Evolutionary conservation across 179 eudicot genomes (phyloP).

Genomic region (Corrigiola litoralis): DNA sequence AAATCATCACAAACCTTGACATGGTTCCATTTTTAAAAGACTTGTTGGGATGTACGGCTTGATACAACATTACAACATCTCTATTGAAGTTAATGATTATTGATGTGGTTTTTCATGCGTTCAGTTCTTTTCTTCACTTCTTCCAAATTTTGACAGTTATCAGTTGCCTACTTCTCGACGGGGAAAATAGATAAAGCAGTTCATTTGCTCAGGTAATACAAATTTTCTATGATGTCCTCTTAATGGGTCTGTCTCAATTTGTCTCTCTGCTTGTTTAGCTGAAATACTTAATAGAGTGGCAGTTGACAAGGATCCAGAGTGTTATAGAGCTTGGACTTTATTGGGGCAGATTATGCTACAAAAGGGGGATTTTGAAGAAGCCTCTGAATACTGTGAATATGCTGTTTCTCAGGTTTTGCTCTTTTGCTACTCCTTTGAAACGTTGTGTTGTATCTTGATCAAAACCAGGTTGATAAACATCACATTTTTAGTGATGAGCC

Average conservation of each 20-base stretch:
- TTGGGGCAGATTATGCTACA: slow-evolving; percentile 62
- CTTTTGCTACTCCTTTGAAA: background rate
- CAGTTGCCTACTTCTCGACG: slow-evolving; percentile 43
- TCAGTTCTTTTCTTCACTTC: slow-evolving; percentile 3
- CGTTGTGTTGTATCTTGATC: background rate
- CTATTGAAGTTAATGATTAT: background rate
- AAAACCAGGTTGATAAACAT: background rate
- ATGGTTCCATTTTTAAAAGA: background rate
- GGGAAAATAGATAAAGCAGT: slow-evolving; percentile 53
- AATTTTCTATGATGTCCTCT: background rate
- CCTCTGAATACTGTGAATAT: slow-evolving; percentile 53
- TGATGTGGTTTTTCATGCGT: background rate
- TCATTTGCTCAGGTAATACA: slow-evolving; percentile 53
- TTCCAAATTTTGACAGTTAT: slow-evolving; percentile 43
- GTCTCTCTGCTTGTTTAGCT: slow-evolving; percentile 5
- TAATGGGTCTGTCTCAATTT: slow-evolving; percentile 1
- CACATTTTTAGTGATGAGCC: background rate
- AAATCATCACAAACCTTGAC: slow-evolving; percentile 10
- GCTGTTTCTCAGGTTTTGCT: slow-evolving; percentile 66
- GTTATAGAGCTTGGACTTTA: slow-evolving; percentile 54
- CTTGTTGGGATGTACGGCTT: background rate
- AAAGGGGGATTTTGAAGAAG: slow-evolving; percentile 43
- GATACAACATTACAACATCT: background rate
- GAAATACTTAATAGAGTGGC: slow-evolving; percentile 48
- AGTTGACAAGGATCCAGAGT: slow-evolving; percentile 79